These are phyloP conservation scores for Phaffomyces antillensis DNA, from an alignment of 805 yeast genomes.

Conservation along the genomic window DNA sequence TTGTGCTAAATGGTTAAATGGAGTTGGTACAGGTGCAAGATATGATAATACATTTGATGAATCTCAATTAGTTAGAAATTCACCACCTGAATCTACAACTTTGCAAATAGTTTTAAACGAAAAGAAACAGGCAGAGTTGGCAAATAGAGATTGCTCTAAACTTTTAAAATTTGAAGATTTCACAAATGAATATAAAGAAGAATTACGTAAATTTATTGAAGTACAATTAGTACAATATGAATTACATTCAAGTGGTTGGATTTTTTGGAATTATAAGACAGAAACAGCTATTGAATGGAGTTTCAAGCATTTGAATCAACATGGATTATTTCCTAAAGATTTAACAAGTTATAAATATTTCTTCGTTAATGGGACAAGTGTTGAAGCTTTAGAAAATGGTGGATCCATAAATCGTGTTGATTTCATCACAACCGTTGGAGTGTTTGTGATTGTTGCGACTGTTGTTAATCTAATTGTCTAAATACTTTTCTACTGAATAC, in stretches of 20 bases:
- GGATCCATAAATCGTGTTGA: background rate
- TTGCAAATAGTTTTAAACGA: background rate
- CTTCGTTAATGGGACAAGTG: background rate
- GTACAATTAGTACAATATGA: constrained; percentile 51
- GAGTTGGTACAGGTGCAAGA: constrained; percentile 78
- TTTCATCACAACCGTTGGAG: no score
- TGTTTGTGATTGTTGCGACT: no score
- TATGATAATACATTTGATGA: constrained; percentile 52
- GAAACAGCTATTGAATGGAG: constrained; percentile 67
- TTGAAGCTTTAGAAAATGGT: background rate
- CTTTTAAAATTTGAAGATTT: constrained; percentile 34
- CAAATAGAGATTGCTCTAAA: constrained; percentile 29
- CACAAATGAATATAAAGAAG: constrained; percentile 32
- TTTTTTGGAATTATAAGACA: constrained; percentile 68
- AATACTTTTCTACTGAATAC: no score
- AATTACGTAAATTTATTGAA: constrained; percentile 50
- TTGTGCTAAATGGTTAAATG: constrained; percentile 85
- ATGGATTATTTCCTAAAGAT: constrained; percentile 57
- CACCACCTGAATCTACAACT: constrained; percentile 4
- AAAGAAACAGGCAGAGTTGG: background rate
- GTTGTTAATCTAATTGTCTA: no score
- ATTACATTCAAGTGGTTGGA: constrained; percentile 47
- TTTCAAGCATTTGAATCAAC: constrained; percentile 39
- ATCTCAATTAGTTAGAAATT: constrained; percentile 12
- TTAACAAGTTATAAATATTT: constrained; percentile 45